Conservation (phyloP, 352 stramenopile species). For the Phytophthora cajani region DNA sequence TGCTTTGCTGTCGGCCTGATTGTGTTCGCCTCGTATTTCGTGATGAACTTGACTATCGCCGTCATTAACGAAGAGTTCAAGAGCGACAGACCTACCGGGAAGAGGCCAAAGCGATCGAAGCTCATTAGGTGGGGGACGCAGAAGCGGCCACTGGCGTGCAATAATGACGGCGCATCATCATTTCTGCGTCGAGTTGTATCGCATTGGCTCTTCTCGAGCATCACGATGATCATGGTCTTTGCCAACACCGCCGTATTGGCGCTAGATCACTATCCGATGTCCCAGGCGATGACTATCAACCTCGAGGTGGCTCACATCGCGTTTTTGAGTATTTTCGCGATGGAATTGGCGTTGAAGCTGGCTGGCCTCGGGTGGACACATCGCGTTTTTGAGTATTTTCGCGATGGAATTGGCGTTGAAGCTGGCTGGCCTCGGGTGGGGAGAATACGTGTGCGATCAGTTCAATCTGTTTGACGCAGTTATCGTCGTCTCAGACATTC, state of each 20-base stretch:
- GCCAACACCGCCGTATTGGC: slow-evolving; percentile 80
- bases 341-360: slow-evolving; percentile 82
- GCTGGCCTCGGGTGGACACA: slow-evolving; percentile 76
- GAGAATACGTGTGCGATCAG: slow-evolving; percentile 63
- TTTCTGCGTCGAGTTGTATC: slow-evolving; percentile 48
- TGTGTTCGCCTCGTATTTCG: slow-evolving; percentile 90
- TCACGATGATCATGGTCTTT: slow-evolving; percentile 73
- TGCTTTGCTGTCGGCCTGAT: slow-evolving; percentile 88
- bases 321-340: slow-evolving; percentile 61
- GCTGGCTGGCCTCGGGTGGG: slow-evolving; percentile 67
- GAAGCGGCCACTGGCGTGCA: background rate
- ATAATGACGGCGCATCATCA: slow-evolving; percentile 26
- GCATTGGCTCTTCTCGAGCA: slow-evolving; percentile 45
- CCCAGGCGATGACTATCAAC: slow-evolving; percentile 37
- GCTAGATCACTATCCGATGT: slow-evolving; percentile 83
- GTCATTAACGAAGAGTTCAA: slow-evolving; percentile 91
- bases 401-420: slow-evolving; percentile 80
- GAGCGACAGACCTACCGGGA: slow-evolving; percentile 35
- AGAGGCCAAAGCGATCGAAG: background rate
- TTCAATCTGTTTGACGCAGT: slow-evolving; percentile 86
- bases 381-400: slow-evolving; percentile 65
- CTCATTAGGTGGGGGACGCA: background rate
- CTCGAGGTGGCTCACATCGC: slow-evolving; percentile 76
- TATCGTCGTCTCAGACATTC: slow-evolving; percentile 64
- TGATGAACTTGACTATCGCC: slow-evolving; percentile 92